These are phyloP conservation scores for Thymus mandschuricus DNA, from an alignment of 257 asterid genomes.

Conservation along the genomic window DNA sequence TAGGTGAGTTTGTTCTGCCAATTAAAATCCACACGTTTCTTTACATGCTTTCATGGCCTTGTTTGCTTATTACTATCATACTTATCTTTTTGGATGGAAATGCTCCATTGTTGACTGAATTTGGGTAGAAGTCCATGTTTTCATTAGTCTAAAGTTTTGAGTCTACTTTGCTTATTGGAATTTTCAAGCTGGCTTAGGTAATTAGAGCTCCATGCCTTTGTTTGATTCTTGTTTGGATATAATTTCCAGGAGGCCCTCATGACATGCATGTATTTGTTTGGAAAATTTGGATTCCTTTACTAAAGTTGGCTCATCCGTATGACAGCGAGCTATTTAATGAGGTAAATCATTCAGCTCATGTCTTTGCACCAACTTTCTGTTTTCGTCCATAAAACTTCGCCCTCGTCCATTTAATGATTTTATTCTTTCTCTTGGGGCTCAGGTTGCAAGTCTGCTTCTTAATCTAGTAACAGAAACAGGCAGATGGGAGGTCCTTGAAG, in stretches of 20 bases:
- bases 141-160: background rate
- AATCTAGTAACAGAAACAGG: conserved; percentile 62
- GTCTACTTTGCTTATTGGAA: conserved; percentile 9
- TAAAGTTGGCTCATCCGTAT: conserved; percentile 57
- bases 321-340: conserved; percentile 60
- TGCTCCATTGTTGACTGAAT: conserved; percentile 20
- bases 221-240: conserved; percentile 33
- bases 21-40: conserved; percentile 21
- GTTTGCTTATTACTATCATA: background rate
- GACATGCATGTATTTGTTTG: conserved; percentile 57
- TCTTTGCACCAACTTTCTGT: conserved; percentile 15
- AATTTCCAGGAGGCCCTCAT: conserved; percentile 54
- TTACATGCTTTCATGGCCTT: conserved; percentile 17
- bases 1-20: conserved; percentile 50
- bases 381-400: conserved; percentile 16
- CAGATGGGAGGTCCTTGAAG: conserved; percentile 75
- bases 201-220: conserved; percentile 24
- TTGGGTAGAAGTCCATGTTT: conserved; percentile 19
- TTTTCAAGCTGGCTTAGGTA: conserved; percentile 10
- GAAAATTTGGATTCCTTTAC: conserved; percentile 64
- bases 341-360: conserved; percentile 48
- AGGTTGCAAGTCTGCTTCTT: conserved; percentile 73
- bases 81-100: conserved; percentile 13
- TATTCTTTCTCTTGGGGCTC: conserved; percentile 30
- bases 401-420: conserved; percentile 17